phyloP scores from a whole-genome alignment of 352 stramenopile species.

The Pythium aristosporum region DNA sequence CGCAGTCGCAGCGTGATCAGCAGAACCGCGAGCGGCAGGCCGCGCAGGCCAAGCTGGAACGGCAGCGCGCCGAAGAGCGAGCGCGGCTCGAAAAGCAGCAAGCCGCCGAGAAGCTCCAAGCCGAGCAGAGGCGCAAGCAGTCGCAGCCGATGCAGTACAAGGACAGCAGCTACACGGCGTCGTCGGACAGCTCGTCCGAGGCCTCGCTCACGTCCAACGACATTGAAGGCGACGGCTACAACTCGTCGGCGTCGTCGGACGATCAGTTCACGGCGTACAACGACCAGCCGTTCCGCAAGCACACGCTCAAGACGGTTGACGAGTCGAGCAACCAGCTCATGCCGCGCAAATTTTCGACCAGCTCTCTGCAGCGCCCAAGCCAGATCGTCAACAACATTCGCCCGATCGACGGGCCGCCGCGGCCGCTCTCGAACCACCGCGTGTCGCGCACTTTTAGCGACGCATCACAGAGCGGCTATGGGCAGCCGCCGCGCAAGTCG shows the following conservation, averaged over 20 bases:
- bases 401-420: constrained; percentile 47
- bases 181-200: constrained; percentile 60
- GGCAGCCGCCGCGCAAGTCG: constrained; percentile 57
- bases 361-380: constrained; percentile 30
- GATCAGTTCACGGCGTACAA: constrained; percentile 38
- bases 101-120: constrained; percentile 13
- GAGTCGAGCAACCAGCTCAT: constrained; percentile 65
- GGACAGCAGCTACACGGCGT: constrained; percentile 73
- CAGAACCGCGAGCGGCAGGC: constrained; percentile 13
- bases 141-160: constrained; percentile 42
- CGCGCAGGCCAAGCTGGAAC: constrained; percentile 11
- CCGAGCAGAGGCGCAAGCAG: constrained; percentile 33
- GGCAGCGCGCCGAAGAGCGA: constrained; percentile 17
- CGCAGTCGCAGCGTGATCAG: constrained; percentile 13
- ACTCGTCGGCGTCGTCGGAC: constrained; percentile 67
- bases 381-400: constrained; percentile 53
- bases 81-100: constrained; percentile 5
- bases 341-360: constrained; percentile 31
- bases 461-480: constrained; percentile 30
- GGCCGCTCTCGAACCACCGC: constrained; percentile 28
- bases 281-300: constrained; percentile 48
- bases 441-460: constrained; percentile 48
- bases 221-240: constrained; percentile 51
- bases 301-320: constrained; percentile 70
- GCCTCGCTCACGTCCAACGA: constrained; percentile 69